A percentile compares a stretch with the other conserved stretches of the same genome.
These are phyloP conservation scores for Blastocladiella emersonii DNA, from an alignment of 371 early-diverging fungal genomes.

Conservation along the genomic window DNA sequence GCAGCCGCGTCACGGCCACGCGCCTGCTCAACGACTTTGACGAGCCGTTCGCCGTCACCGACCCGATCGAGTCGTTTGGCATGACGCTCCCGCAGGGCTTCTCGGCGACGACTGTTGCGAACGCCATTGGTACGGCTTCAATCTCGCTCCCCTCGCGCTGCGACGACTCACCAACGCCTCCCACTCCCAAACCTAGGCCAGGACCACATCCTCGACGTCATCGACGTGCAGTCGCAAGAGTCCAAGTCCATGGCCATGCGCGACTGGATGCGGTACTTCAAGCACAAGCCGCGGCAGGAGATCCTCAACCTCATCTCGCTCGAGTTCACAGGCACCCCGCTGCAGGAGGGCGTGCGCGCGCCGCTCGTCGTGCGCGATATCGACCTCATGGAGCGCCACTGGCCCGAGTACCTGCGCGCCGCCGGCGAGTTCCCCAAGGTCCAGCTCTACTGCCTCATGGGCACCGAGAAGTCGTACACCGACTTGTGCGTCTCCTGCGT, in stretches of 20 bases:
- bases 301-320: slow-evolving; percentile 77
- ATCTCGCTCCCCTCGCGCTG: background rate
- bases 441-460: slow-evolving; percentile 81
- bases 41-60: no score
- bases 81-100: slow-evolving; percentile 33
- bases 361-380: slow-evolving; percentile 63
- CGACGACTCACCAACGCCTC: no score
- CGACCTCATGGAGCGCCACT: slow-evolving; percentile 72
- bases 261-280: slow-evolving; percentile 67
- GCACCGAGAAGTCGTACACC: slow-evolving; percentile 71
- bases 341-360: slow-evolving; percentile 46
- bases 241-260: slow-evolving; percentile 54
- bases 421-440: slow-evolving; percentile 61
- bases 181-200: no score
- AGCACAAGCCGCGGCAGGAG: slow-evolving; percentile 40
- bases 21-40: no score
- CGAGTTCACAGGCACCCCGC: slow-evolving; percentile 59
- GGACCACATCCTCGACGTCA: slow-evolving; percentile 49
- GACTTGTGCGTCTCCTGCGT: slow-evolving; percentile 50
- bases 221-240: slow-evolving; percentile 74
- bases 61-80: background rate
- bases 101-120: slow-evolving; percentile 54
- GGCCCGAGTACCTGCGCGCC: slow-evolving; percentile 48
- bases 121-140: slow-evolving; percentile 36
- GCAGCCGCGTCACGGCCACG: no score